Percentiles rank a stretch among this genome's conserved stretches.
Conservation (phyloP, 1,284 basidiomycete species). For the Uromyces viciae-fabae region DNA sequence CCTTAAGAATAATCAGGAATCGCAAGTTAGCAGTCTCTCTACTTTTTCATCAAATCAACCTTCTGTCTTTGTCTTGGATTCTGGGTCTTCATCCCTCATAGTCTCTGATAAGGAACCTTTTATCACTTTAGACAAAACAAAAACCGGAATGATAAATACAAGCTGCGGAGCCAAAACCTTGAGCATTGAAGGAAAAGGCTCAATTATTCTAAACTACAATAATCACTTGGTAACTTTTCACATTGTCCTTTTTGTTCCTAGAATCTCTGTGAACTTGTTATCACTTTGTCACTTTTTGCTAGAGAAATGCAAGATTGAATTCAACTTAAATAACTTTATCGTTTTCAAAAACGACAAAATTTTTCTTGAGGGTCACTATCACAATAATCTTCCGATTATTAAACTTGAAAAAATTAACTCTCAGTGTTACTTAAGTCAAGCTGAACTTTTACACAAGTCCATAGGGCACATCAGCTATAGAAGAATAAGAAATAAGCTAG, state of each 20-base stretch:
- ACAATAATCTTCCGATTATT: not conserved
- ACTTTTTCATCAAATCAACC: not conserved
- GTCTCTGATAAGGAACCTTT: no score
- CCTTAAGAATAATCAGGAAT: no score
- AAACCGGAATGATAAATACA: not conserved
- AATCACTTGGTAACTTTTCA: not conserved
- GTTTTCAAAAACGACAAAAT: not conserved
- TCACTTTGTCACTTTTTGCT: not conserved
- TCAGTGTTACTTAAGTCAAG: not conserved
- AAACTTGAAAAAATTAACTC: not conserved
- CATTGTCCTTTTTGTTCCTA: not conserved
- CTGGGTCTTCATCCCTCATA: not conserved
- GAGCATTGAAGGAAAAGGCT: not conserved
- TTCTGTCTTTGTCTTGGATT: not conserved
- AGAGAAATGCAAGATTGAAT: not conserved
- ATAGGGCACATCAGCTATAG: not conserved
- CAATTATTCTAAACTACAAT: not conserved
- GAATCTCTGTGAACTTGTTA: not conserved
- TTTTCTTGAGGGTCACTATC: not conserved
- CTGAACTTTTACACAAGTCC: not conserved
- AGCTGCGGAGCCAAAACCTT: not conserved
- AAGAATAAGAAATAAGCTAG: not conserved
- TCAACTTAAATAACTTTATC: not conserved
- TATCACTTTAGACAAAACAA: not conserved
- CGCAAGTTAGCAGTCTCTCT: not conserved